Base-by-base conservation (phyloP, 2,329 filamentous ascomycete species). In the Colletotrichum abscissum region DNA sequence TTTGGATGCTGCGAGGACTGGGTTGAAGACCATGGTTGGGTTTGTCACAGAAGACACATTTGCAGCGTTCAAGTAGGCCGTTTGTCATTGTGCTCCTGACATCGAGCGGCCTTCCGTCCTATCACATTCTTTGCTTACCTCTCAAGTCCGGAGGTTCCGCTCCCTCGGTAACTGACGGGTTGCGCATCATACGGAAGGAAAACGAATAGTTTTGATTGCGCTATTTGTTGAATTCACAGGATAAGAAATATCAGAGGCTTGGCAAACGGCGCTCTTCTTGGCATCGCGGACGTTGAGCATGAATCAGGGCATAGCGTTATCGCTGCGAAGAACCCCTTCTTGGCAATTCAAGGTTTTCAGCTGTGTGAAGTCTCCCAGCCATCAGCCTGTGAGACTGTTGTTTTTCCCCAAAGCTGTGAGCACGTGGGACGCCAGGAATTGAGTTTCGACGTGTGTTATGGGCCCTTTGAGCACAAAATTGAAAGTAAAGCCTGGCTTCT, bases 11-110 rank as follows among this genome's bases (percentile, higher is more conserved):
- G 80, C 77, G 5, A 75, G 75, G 73, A 75, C 80, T 59, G 81
- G 80, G 6, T 78, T 80, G 67, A 77, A 68, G 64, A 74, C 80
- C 58, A 77, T 83, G 35, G 80, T 80, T 1, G 82, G 81, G 1
- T 82, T 78, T 52, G 77, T 80, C 22, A 79, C 78, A 38, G 77
- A 82, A 38, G 69, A 75, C 38, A 68, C 57, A 11, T 75, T 73
- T 33, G 46, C 59, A 49, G 59, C 66, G 14, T 75, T 75, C 19
- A 59, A 62, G 24, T 75, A 19, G 59, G 12, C 11, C 11, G 3
- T 9, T 9, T 19, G 6, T 38, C n/a, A 4, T 19, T 24, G 9
- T 35, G 33, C 33, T 35, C 12, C 33, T 35, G 33, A 1, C 11
- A 35, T 35, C 4, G 33, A 35, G 9, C 33, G 33, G 4, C 33